Base-by-base conservation (phyloP, 441 rosid genomes). In the Syzygium malaccense region DNA sequence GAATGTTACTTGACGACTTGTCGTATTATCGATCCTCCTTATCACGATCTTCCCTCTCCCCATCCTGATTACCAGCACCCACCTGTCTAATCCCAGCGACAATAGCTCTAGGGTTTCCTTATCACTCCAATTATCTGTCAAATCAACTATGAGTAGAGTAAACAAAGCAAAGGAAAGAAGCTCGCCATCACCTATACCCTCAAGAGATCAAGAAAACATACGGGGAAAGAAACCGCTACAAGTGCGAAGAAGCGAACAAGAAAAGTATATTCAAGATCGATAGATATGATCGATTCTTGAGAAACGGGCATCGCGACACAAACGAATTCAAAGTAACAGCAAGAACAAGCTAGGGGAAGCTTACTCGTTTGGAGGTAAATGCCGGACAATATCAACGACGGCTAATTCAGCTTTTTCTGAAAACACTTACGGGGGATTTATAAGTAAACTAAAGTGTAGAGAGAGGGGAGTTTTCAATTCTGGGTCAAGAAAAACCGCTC, bases 11-110 rank as follows among this genome's bases (percentile, higher is more conserved):
- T 95, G 96, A 85, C 96, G 90, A 41, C 92, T 93, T 1, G 95
- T 92, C 53, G 94, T 90, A 86, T 93, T 93, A 23, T 95, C 96
- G 57, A 95, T 95, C 89, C 95, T 91, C n/a, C 90, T 88, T 28
- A 95, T 94, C 89, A 75, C 91, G 85, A 94, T 95, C 92, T 95
- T 95, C 19, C 96, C 96, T 85, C 95, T 93, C 71, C 94, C 96
- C 96, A 95, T 95, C 88, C 55, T 55, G 49, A 45, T 25, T 1
- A 51, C 86, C 83, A 75, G 14, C 1, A 75, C 51, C 51, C n/a
- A 37, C 83, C 83, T 71, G 51, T 75, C 51, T 12, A 41, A 75
- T 75, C 17, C 1, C 17, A 0, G n/a, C n/a, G 14, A 75, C 3
- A 53, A 66, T 15, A 58, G 55, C 84, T 71, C 32, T 80, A 86